Evolutionary conservation across 2,329 filamentous ascomycete species (phyloP), one percentile per base, ranked within the genome.

Genomic region (Penicillium sp.): DNA sequence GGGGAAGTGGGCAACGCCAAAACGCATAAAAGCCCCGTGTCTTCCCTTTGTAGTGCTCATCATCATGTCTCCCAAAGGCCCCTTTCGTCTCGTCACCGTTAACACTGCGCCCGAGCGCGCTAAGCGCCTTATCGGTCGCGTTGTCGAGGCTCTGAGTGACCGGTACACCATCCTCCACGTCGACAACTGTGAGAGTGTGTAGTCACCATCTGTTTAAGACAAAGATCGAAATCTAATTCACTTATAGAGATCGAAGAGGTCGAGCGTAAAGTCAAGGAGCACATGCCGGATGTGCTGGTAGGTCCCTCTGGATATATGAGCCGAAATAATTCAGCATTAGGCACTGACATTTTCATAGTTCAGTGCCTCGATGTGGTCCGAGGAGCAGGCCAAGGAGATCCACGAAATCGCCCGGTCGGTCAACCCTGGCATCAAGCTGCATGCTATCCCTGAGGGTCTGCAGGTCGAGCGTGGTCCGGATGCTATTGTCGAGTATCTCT

Each of bases 71-170:
- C 70, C 75, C 11, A 73, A 75, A 54, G 80, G 80, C 14, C 80
- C 80, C 3, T 86, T 76, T 68, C 77, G 73, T 56, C 75, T 86
- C 10, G 77, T 85, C 24, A 86, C 81, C 1, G 81, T 86, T 54
- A 86, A 86, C 68, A 85, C 77, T 1, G 80, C 77, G 1, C 82
- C 83, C 0, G 82, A 84, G 52, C 74, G 82, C 46, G 84, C 83
- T 27, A 79, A 80, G 67, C 68, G 72, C 6, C 66, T 87, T 27
- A 78, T 85, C 57, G 82, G 82, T 9, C 74, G 79, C 0, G 66
- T 87, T 29, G 73, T 77, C 9, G 79, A 84, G 46, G 76, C 74
- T 10, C 66, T 87, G 26, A 82, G 81, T 61, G 81, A 84, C 45
- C 69, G 69, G 31, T 86, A 85, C 64, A 79, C 74, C 1, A 85